Evolutionary conservation across 352 stramenopile genomes (phyloP), one percentile per base, ranked within the genome.

Genomic region (Nothophytophthora sp.): DNA sequence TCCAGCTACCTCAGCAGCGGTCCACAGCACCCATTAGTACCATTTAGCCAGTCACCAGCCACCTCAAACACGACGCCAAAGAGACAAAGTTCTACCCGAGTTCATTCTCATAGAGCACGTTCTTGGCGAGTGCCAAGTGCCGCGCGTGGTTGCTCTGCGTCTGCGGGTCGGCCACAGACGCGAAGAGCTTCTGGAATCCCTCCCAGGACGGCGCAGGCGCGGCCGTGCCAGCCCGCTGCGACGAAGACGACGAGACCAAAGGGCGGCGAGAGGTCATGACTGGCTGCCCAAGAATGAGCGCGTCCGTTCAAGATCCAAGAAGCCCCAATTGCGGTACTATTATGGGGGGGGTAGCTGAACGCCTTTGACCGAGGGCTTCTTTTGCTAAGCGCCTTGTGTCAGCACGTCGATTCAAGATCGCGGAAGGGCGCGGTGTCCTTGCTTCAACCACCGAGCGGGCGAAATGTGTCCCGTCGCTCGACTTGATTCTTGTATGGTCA

Each of bases 51-150:
- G 8, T 18, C 28, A 43, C 20, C 13, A 20, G 19, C 3, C n/a
- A 15, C 8, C 13, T 19, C 8, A 18, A 37, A 7, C 5, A n/a
- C 24, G 41, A 20, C 10, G 0, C 29, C 10, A 11, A 15, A 18
- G 30, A 27, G 3, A 35, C 1, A 15, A 8, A 25, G 25, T 1
- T 48, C 15, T 47, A 92, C 83, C 83, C 83, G 1, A 57, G 43
- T 45, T 88, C 79, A 49, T 89, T 88, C 32, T 80, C 75, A 46
- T 84, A 87, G 22, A 92, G 58, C n/a, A 90, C 69, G 28, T 88
- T 82, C 63, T 91, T 88, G 25, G 80, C 73, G 20, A 92, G 67
- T 18, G 84, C 84, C 38, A 91, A 63, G 28, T 94, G 79, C 24
- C 81, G 67, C 36, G 74, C 72, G 50, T 90, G 76, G 19, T 85